phyloP scores from a whole-genome alignment of 139 green algal species.

The Penium margaritaceum region DNA sequence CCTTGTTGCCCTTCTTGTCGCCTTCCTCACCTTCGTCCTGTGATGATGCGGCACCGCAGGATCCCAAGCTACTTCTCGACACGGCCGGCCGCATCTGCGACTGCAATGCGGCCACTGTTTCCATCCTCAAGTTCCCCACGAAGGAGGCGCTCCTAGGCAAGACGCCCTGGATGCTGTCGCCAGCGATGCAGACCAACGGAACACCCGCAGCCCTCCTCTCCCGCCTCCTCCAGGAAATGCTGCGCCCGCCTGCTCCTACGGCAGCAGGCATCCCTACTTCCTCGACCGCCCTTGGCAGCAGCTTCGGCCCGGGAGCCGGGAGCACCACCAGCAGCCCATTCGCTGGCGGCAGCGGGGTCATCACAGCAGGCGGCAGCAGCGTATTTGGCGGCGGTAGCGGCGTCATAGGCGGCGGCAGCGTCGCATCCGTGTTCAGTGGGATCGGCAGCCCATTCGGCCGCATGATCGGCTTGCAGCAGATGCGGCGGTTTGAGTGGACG shows the following conservation, averaged over 20 bases:
- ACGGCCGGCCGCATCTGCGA: background rate
- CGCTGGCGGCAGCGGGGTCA: background rate
- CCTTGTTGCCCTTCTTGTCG: no score
- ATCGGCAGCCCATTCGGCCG: no score
- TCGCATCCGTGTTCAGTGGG: no score
- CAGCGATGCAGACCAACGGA: background rate
- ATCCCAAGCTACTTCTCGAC: slow-evolving; percentile 3
- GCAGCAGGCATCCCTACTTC: background rate
- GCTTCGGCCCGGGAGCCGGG: background rate
- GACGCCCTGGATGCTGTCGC: background rate
- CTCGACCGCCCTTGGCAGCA: background rate
- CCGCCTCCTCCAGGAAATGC: background rate
- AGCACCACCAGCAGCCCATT: background rate
- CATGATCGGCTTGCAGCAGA: background rate
- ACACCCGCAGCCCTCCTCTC: background rate
- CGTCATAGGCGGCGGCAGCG: background rate
- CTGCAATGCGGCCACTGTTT: slow-evolving; percentile 4
- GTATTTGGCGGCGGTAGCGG: background rate
- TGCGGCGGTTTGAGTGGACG: background rate
- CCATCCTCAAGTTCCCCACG: background rate
- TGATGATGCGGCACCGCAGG: no score
- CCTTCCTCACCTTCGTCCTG: no score
- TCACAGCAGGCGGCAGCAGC: background rate
- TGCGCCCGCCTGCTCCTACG: background rate
- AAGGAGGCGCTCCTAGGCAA: slow-evolving; percentile 20